phyloP scores from a whole-genome alignment of 106 monocot species.

The Dendrobium nobile region DNA sequence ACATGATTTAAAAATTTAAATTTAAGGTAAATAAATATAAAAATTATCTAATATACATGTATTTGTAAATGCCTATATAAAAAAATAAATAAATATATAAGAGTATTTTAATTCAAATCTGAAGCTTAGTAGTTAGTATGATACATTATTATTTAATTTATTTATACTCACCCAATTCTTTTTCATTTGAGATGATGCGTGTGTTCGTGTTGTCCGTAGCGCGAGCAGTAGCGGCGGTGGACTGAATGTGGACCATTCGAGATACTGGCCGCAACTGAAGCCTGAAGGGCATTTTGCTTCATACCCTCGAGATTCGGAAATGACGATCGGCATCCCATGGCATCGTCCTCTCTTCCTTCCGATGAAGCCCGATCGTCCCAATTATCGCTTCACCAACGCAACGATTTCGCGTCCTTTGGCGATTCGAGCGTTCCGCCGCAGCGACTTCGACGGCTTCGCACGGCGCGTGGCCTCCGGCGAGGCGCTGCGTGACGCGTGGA shows the following conservation, averaged over 20 bases:
- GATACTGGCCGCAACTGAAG: background rate
- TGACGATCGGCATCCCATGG: constrained; percentile 8
- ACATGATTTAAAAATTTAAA: too few species aligned
- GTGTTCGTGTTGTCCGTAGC: too few species aligned
- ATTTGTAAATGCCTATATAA: too few species aligned
- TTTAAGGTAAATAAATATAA: too few species aligned
- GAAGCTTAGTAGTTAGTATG: too few species aligned
- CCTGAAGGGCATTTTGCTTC: background rate
- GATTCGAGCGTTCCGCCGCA: constrained; percentile 46
- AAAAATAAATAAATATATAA: too few species aligned
- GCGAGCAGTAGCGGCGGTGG: background rate
- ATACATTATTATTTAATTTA: too few species aligned
- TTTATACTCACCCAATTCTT: too few species aligned
- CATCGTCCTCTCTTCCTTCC: constrained; percentile 14
- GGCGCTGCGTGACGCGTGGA: constrained; percentile 68
- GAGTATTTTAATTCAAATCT: too few species aligned
- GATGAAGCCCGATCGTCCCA: background rate
- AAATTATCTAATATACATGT: too few species aligned
- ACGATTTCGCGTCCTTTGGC: constrained; percentile 1
- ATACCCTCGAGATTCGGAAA: background rate
- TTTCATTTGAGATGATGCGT: too few species aligned
- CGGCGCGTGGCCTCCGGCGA: constrained; percentile 58
- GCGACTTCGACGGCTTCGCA: constrained; percentile 68
- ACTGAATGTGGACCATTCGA: background rate
- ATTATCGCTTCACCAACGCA: constrained; percentile 1